These are phyloP conservation scores for Limnanthes douglasii DNA, from an alignment of 345 rosid species.

Conservation along the genomic window DNA sequence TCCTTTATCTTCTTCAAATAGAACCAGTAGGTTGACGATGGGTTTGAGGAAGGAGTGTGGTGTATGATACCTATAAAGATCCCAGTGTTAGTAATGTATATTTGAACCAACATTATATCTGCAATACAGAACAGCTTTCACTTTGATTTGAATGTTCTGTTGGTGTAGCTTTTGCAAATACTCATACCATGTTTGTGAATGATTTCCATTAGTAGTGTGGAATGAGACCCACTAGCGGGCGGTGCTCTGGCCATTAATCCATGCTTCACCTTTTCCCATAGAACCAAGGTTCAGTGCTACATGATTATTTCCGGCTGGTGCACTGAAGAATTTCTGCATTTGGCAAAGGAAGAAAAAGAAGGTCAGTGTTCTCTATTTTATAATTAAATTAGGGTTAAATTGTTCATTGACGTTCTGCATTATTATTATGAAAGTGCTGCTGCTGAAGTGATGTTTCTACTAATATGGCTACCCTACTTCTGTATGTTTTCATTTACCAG, in stretches of 20 bases:
- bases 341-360: no score
- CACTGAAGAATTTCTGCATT: constrained; percentile 37
- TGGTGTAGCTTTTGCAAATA: no score
- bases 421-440: no score
- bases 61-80: constrained; percentile 28
- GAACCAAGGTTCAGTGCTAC: constrained; percentile 41
- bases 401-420: no score
- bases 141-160: no score
- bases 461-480: no score
- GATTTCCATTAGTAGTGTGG: constrained; percentile 27
- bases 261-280: constrained; percentile 84
- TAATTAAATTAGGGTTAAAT: no score
- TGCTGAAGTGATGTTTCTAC: no score
- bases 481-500: no score
- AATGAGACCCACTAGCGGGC: constrained; percentile 69
- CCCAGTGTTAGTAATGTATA: constrained; percentile 1
- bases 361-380: no score
- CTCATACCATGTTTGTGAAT: constrained; percentile 56
- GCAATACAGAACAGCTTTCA: no score
- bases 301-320: constrained; percentile 44
- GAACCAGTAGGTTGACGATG: constrained; percentile 25
- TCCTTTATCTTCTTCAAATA: constrained; percentile 40
- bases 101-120: no score
- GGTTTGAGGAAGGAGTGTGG: constrained; percentile 42
- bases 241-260: constrained; percentile 71